Percentiles rank a stretch among this genome's conserved stretches.
phyloP scores from a whole-genome alignment of 441 rosid species.

The Macaranga tanarius region DNA sequence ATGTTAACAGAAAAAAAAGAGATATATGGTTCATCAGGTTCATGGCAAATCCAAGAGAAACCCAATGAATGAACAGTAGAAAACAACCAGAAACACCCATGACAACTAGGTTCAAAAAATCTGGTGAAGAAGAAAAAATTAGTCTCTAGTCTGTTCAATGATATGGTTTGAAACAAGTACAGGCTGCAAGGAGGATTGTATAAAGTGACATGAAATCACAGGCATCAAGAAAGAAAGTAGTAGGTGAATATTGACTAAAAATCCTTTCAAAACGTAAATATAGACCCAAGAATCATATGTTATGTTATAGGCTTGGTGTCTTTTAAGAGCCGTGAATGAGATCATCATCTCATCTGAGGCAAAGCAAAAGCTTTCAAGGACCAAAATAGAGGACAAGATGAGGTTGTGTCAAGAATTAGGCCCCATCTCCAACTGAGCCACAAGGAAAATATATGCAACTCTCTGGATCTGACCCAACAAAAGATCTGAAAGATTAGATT shows the following conservation, averaged over 20 bases:
- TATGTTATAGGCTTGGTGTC: background rate
- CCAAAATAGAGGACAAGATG: slow-evolving; percentile 33
- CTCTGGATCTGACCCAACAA: slow-evolving; percentile 56
- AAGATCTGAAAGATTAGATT: slow-evolving; percentile 22
- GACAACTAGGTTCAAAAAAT: slow-evolving; percentile 8
- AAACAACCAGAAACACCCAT: slow-evolving; percentile 29
- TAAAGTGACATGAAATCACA: slow-evolving; percentile 41
- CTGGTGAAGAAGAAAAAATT: slow-evolving; percentile 9
- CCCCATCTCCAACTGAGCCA: slow-evolving; percentile 38
- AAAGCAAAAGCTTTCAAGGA: slow-evolving; percentile 17
- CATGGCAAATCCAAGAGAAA: slow-evolving; percentile 22
- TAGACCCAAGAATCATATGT: background rate
- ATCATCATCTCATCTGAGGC: slow-evolving; percentile 3
- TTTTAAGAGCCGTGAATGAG: background rate
- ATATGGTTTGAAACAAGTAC: slow-evolving; percentile 24
- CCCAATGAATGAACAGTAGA: slow-evolving; percentile 22
- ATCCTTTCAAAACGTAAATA: background rate
- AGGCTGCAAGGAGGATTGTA: slow-evolving; percentile 21
- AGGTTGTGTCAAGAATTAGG: slow-evolving; percentile 25
- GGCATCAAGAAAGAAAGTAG: slow-evolving; percentile 18
- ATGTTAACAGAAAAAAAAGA: background rate
- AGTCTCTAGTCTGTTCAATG: slow-evolving; percentile 11
- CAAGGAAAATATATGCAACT: slow-evolving; percentile 26
- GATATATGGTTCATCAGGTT: slow-evolving; percentile 23
- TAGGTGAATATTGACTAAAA: slow-evolving; percentile 7